Evolutionary conservation across 2,329 filamentous ascomycete genomes (phyloP).

Genomic region (Canariomyces notabilis): DNA sequence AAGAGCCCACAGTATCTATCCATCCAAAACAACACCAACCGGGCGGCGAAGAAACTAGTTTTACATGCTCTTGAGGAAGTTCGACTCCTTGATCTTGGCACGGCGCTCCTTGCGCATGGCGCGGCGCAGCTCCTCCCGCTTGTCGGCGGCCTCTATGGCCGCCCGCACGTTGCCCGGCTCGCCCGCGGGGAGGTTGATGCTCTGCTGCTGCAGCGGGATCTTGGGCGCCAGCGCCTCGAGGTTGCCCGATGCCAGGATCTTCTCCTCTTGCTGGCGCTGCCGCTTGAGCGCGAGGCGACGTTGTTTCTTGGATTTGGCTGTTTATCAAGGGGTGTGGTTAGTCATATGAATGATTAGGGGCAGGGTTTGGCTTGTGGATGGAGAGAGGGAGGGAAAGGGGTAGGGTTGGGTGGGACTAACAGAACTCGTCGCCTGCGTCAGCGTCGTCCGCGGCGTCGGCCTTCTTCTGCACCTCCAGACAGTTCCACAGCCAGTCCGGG

Average conservation of each 20-base stretch:
- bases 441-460: constrained; percentile 44
- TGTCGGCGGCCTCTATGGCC: constrained; percentile 42
- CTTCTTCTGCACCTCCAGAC: constrained; percentile 59
- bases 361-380: neutral
- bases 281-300: constrained; percentile 65
- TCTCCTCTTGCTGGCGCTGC: constrained; percentile 51
- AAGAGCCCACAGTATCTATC: no score
- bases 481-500: constrained; percentile 74
- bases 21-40: neutral
- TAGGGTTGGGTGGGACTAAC: constrained; percentile 54
- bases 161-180: constrained; percentile 40
- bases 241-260: constrained; percentile 60
- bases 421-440: constrained; percentile 69
- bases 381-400: neutral
- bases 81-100: constrained; percentile 74
- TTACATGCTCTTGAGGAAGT: constrained; percentile 83
- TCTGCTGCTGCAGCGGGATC: constrained; percentile 72
- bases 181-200: constrained; percentile 62
- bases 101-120: constrained; percentile 71
- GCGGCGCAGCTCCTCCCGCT: constrained; percentile 60
- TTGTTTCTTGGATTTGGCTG: constrained; percentile 82
- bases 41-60: no score
- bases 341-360: neutral
- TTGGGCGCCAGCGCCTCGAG: constrained; percentile 61
- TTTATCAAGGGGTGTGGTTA: neutral